These are phyloP conservation scores for Cyberlindnera maritima DNA, from an alignment of 805 yeast species.

Conservation along the genomic window DNA sequence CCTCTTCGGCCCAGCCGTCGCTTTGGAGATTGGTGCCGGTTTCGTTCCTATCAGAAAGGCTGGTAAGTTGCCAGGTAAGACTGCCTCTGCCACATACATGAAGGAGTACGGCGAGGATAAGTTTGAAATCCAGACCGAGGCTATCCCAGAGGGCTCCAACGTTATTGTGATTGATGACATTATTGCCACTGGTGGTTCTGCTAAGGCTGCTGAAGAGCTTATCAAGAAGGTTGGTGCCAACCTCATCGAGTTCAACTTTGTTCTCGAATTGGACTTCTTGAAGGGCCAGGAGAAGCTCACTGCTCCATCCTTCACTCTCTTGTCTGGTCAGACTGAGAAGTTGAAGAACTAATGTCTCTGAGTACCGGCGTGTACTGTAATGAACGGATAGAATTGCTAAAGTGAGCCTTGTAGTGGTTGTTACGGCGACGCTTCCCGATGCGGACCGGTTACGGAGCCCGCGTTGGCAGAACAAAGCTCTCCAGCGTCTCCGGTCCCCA, in stretches of 20 bases:
- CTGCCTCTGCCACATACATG: constrained; percentile 64
- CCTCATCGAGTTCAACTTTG: constrained; percentile 78
- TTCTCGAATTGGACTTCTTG: constrained; percentile 92
- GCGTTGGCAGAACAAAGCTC: not conserved
- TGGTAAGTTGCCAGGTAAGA: constrained; percentile 92
- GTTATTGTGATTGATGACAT: constrained; percentile 93
- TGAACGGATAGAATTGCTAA: not conserved
- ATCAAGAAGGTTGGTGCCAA: constrained; percentile 65
- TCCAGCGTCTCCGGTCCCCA: not conserved
- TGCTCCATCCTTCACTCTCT: constrained; percentile 86
- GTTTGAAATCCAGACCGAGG: constrained; percentile 83
- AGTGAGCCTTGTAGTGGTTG: not conserved
- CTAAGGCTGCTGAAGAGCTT: constrained; percentile 88
- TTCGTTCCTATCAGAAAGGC: constrained; percentile 94
- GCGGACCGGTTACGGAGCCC: not conserved
- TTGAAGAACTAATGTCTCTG: constrained; percentile 19
- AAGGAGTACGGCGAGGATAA: constrained; percentile 93
- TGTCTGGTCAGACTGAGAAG: constrained; percentile 74
- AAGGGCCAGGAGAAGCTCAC: constrained; percentile 86
- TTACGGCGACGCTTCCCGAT: not conserved
- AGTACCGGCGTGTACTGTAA: not conserved
- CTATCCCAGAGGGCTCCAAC: constrained; percentile 75
- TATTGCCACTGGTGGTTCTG: constrained; percentile 98
- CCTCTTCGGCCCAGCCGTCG: constrained; percentile 93
- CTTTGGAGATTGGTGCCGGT: constrained; percentile 83